Conservation (phyloP, 1,284 basidiomycete genomes). For the Pholiota adiposa region DNA sequence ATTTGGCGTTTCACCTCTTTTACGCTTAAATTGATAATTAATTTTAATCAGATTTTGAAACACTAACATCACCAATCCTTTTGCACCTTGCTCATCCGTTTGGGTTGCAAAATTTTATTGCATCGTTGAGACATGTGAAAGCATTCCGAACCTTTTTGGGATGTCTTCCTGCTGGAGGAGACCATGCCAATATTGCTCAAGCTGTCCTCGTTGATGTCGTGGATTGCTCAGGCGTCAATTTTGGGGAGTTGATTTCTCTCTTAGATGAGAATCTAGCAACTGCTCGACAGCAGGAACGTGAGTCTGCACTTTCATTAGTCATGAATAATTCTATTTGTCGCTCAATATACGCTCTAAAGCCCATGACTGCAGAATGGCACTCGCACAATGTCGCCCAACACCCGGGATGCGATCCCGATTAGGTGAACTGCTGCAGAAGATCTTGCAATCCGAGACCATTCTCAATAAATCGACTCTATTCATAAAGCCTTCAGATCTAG, state of each 20-base stretch:
- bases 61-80: constrained; percentile 44
- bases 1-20: neutral
- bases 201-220: constrained; percentile 64
- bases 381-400: constrained; percentile 60
- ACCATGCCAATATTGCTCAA: constrained; percentile 65
- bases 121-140: constrained; percentile 57
- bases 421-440: constrained; percentile 45
- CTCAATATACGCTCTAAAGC: constrained; percentile 35
- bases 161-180: constrained; percentile 53
- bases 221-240: constrained; percentile 63
- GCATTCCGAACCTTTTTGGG: constrained; percentile 57
- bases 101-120: constrained; percentile 51
- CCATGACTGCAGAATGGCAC: constrained; percentile 49
- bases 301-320: constrained; percentile 11
- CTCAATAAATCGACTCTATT: constrained; percentile 70
- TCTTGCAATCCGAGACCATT: constrained; percentile 47
- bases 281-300: constrained; percentile 36
- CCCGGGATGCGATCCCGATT: constrained; percentile 46
- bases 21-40: neutral
- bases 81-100: constrained; percentile 66
- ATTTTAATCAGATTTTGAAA: constrained; percentile 13
- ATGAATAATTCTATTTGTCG: too few species aligned
- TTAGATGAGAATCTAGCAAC: constrained; percentile 43
- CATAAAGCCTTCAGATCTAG: constrained; percentile 67
- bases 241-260: constrained; percentile 51